phyloP scores from a whole-genome alignment of 2,329 filamentous ascomycete genomes.

The Exophiala bonariae region DNA sequence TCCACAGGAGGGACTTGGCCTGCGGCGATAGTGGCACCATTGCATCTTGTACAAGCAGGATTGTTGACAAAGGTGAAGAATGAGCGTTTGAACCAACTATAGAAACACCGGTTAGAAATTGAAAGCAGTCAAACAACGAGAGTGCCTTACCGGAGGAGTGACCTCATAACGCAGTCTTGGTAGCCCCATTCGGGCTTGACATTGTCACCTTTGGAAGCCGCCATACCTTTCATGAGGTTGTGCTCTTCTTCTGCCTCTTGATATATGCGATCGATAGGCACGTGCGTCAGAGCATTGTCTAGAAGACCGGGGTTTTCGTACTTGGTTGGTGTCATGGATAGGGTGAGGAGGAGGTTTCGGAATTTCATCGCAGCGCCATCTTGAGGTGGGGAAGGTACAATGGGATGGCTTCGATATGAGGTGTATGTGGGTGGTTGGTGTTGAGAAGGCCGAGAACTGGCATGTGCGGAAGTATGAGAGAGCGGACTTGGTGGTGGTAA shows the following conservation, averaged over 20 bases:
- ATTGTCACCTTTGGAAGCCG: conserved; percentile 79
- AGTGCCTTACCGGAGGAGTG: conserved; percentile 70
- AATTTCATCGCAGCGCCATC: conserved; percentile 73
- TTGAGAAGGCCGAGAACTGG: conserved; percentile 36
- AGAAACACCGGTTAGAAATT: conserved; percentile 10
- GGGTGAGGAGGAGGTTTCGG: conserved; percentile 76
- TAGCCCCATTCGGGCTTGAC: conserved; percentile 90
- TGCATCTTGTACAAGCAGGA: conserved; percentile 78
- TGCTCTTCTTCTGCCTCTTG: conserved; percentile 90
- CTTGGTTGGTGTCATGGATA: conserved; percentile 85
- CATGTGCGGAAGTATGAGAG: conserved; percentile 29
- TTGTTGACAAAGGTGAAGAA: conserved; percentile 99
- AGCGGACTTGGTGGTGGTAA: conserved; percentile 26
- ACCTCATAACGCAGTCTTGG: conserved; percentile 91
- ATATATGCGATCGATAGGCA: conserved; percentile 89
- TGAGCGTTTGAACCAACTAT: conserved; percentile 93
- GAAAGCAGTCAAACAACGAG: conserved; percentile 8
- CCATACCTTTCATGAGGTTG: conserved; percentile 83
- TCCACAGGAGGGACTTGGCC: conserved; percentile 83
- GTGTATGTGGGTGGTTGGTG: conserved; percentile 57
- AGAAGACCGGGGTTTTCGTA: conserved; percentile 95
- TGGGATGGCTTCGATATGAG: conserved; percentile 63
- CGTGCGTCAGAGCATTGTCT: conserved; percentile 83
- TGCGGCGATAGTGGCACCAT: conserved; percentile 76
- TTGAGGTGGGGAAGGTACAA: conserved; percentile 73